Base-by-base conservation (phyloP, 805 yeast genomes). In the Monosporozyma yasuniensis region DNA sequence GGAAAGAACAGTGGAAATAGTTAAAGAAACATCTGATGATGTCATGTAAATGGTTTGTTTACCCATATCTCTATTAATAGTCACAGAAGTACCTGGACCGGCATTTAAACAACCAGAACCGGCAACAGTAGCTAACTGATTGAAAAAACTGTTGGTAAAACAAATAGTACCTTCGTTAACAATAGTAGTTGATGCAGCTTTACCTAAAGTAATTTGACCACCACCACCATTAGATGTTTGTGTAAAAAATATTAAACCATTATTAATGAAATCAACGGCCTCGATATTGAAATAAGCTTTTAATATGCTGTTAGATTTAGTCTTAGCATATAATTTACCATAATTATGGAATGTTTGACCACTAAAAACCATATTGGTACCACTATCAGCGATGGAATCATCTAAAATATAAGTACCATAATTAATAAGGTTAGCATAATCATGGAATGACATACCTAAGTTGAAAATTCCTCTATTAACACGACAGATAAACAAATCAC, bases 401-500 rank as follows among this genome's bases (percentile, higher is more conserved):
- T 50, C 52, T 10, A 50, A 27, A 7, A 50, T 22, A 28, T 35
- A 46, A 25, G 47, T 47, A 50, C 52, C 52, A 42, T 41, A 46
- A 34, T 50, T 50, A 41, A 27, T 14, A 23, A 50, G 5, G 28
- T 43, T 37, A 19, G 42, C 44, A 30, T 21, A 23, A 42, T 16
- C 11, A 8, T 16, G 16, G n/a, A 34, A n/a, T 12, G 38, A n/a
- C 50, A 42, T 37, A 34, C 50, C 52, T 9, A 46, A n/a, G 18
- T 27, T 30, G 4, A 18, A 19, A 3, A 42, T 25, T 4, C 35
- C 22, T 3, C 14, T 10, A 4, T 10, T 4, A 28, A 9, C 16
- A 3, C 25, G 30, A 42, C 34, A 42, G 4, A 27, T 14, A 22
- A 18, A 42, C 7, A 42, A 25, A 4, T 23, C 21, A 7, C 45